These are phyloP conservation scores for Zygosaccharomyces siamensis DNA, from an alignment of 805 yeast genomes.

Conservation along the genomic window DNA sequence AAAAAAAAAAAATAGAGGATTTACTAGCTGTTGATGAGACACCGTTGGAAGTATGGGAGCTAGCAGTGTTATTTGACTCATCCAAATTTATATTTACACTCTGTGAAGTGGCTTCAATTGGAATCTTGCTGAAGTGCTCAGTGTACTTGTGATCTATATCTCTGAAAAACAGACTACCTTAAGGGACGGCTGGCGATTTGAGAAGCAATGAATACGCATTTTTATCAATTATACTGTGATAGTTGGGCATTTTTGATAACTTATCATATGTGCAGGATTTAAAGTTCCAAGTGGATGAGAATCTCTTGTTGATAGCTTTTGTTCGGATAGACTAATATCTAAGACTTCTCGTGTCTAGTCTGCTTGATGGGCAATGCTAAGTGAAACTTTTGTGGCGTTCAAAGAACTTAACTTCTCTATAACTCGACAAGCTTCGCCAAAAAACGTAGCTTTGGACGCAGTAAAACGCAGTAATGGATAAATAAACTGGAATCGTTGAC, in stretches of 20 bases:
- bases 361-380: slow-evolving; percentile 69
- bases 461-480: slow-evolving; percentile 54
- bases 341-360: slow-evolving; percentile 64
- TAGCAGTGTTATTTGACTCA: slow-evolving; percentile 18
- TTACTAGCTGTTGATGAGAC: slow-evolving; percentile 28
- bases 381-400: slow-evolving; percentile 47
- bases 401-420: slow-evolving; percentile 49
- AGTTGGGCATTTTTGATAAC: slow-evolving; percentile 57
- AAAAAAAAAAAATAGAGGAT: slow-evolving; percentile 37
- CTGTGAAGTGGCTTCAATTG: slow-evolving; percentile 39
- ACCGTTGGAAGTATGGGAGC: slow-evolving; percentile 7
- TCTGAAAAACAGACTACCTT: slow-evolving; percentile 65
- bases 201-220: slow-evolving; percentile 61
- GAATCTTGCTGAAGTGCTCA: slow-evolving; percentile 47
- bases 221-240: slow-evolving; percentile 51
- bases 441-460: slow-evolving; percentile 48
- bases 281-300: slow-evolving; percentile 10
- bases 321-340: slow-evolving; percentile 67
- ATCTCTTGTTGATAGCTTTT: slow-evolving; percentile 51
- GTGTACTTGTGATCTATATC: slow-evolving; percentile 62
- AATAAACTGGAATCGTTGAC: slow-evolving; percentile 36
- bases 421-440: slow-evolving; percentile 48
- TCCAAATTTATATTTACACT: slow-evolving; percentile 31
- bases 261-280: slow-evolving; percentile 51
- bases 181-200: slow-evolving; percentile 37